These are phyloP conservation scores for Talaromyces funiculosus DNA, from an alignment of 2,329 filamentous ascomycete species.

Conservation along the genomic window DNA sequence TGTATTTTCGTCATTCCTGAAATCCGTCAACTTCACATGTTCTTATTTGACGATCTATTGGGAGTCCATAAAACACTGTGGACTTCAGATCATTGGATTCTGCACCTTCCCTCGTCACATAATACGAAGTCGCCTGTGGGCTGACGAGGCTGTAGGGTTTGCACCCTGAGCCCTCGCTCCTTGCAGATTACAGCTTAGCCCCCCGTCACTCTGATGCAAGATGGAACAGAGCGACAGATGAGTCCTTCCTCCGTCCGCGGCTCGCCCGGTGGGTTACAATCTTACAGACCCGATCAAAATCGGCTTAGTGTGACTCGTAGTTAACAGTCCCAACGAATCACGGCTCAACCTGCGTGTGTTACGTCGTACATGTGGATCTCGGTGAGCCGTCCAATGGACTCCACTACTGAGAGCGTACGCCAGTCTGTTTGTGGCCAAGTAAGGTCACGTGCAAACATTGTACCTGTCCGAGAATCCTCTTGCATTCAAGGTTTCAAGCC, in stretches of 20 bases:
- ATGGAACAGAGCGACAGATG: neutral
- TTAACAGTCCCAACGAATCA: neutral
- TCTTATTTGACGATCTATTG: too few species aligned
- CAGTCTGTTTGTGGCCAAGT: neutral
- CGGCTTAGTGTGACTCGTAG: neutral
- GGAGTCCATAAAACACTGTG: too few species aligned
- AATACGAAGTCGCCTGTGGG: neutral
- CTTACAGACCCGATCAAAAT: neutral
- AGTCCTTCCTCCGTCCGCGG: neutral
- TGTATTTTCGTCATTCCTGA: neutral
- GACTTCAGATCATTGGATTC: neutral
- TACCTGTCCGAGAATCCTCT: neutral
- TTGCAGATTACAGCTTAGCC: constrained; percentile 22
- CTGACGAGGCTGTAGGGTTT: constrained; percentile 17
- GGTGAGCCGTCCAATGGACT: neutral
- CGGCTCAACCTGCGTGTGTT: neutral
- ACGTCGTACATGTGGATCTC: neutral
- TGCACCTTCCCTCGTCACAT: neutral
- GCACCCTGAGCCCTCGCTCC: constrained; percentile 25
- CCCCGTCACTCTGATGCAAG: constrained; percentile 19
- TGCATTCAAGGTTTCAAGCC: neutral
- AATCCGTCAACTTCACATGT: too few species aligned
- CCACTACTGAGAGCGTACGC: neutral
- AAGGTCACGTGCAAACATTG: neutral
- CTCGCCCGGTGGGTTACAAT: neutral